Conservation (phyloP, 1,139 yeast species). For the Kodamaea sp. region DNA sequence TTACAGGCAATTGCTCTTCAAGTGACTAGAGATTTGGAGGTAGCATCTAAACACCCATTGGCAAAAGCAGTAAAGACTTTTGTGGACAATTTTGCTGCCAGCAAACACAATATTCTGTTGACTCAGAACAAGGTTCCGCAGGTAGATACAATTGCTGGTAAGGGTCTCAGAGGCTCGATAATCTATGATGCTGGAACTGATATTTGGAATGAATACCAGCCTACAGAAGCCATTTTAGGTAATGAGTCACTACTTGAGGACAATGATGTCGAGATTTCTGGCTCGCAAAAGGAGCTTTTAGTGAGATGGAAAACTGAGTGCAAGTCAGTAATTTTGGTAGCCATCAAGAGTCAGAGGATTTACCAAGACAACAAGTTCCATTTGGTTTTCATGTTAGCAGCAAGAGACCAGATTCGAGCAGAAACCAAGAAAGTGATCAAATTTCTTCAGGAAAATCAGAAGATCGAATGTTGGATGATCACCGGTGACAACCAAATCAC, state of each 20-base stretch:
- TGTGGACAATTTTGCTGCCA: slow-evolving; percentile 23
- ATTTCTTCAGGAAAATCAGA: slow-evolving; percentile 37
- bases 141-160: slow-evolving; percentile 57
- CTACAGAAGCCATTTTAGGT: slow-evolving; percentile 56
- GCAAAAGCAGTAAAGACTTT: slow-evolving; percentile 58
- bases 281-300: slow-evolving; percentile 29
- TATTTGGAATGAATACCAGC: slow-evolving; percentile 31
- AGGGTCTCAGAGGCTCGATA: slow-evolving; percentile 53
- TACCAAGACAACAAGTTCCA: slow-evolving; percentile 33
- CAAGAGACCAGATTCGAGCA: slow-evolving; percentile 64
- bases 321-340: slow-evolving; percentile 63
- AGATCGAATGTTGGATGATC: slow-evolving; percentile 69
- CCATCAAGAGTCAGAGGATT: slow-evolving; percentile 31
- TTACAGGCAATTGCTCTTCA: slow-evolving; percentile 41
- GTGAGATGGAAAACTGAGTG: slow-evolving; percentile 61
- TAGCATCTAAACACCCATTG: slow-evolving; percentile 70
- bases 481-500: slow-evolving; percentile 70
- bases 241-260: slow-evolving; percentile 60
- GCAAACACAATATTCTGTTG: slow-evolving; percentile 18
- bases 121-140: slow-evolving; percentile 45
- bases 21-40: slow-evolving; percentile 59
- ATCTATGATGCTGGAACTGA: slow-evolving; percentile 22
- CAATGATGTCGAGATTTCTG: slow-evolving; percentile 30
- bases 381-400: slow-evolving; percentile 53
- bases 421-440: slow-evolving; percentile 59